Percentiles rank a stretch among this genome's conserved stretches.
These are phyloP conservation scores for Lichenothelia convexa DNA, from an alignment of 495 filamentous ascomycete genomes.

Conservation along the genomic window DNA sequence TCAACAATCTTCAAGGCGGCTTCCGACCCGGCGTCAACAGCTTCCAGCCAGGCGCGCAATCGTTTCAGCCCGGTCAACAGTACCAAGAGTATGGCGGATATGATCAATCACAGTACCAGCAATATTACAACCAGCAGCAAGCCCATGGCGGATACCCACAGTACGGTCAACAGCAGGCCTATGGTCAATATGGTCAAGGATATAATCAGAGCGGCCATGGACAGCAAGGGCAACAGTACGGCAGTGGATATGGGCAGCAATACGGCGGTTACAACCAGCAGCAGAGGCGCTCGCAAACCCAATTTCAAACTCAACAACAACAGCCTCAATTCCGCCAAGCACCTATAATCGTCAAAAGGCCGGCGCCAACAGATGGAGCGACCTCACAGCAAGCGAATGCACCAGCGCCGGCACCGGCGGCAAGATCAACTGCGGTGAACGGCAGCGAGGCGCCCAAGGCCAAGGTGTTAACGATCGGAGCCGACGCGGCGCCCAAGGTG, in stretches of 20 bases:
- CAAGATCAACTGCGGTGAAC: too few species aligned
- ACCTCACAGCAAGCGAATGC: constrained; percentile 28
- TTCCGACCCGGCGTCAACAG: constrained; percentile 63
- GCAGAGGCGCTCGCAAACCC: constrained; percentile 29
- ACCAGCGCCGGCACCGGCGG: constrained; percentile 21
- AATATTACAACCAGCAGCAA: constrained; percentile 29
- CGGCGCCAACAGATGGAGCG: constrained; percentile 17
- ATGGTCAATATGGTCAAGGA: constrained; percentile 36
- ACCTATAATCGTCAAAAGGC: constrained; percentile 53
- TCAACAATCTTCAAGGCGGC: constrained; percentile 36
- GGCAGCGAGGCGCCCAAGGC: constrained; percentile 41
- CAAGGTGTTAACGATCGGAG: constrained; percentile 54
- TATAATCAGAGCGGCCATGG: constrained; percentile 17
- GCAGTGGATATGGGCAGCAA: constrained; percentile 23
- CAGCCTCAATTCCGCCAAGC: constrained; percentile 30
- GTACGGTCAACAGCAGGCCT: constrained; percentile 21
- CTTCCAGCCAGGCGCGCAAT: constrained; percentile 61
- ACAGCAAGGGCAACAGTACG: constrained; percentile 22
- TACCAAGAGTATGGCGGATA: constrained; percentile 36
- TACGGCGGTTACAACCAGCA: constrained; percentile 31
- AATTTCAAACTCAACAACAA: constrained; percentile 36
- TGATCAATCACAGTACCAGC: constrained; percentile 9
- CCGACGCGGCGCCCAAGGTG: constrained; percentile 29
- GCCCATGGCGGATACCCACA: constrained; percentile 10
- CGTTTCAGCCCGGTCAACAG: constrained; percentile 56